A percentile compares a stretch with the other conserved stretches of the same genome.
phyloP scores from a whole-genome alignment of 2,329 filamentous ascomycete genomes.

The Pyrenophora seminiperda region DNA sequence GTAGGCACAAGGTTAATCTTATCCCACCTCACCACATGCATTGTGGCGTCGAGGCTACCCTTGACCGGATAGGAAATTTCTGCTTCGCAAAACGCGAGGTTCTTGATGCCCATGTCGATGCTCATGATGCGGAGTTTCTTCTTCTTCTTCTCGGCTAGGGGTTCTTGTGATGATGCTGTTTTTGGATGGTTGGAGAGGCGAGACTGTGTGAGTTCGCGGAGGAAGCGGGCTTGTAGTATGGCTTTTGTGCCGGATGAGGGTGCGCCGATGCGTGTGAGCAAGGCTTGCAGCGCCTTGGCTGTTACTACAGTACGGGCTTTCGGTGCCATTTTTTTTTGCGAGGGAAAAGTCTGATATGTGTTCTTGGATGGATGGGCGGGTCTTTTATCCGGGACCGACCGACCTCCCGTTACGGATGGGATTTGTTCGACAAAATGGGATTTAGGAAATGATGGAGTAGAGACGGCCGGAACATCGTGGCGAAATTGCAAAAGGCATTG shows the following conservation, averaged over 20 bases:
- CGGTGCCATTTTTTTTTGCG: conserved; percentile 17
- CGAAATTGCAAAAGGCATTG: too few species aligned
- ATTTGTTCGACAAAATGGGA: too few species aligned
- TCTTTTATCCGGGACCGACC: too few species aligned
- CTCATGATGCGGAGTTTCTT: conserved; percentile 64
- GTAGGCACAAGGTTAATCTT: conserved; percentile 35
- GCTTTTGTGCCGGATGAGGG: conserved; percentile 65
- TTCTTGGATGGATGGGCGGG: background rate
- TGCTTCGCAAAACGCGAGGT: conserved; percentile 75
- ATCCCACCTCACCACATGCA: conserved; percentile 39
- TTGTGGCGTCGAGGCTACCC: conserved; percentile 17
- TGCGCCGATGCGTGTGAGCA: conserved; percentile 67
- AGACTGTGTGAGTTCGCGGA: conserved; percentile 40
- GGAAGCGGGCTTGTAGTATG: conserved; percentile 59
- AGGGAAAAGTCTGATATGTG: background rate
- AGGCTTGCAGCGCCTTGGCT: conserved; percentile 59
- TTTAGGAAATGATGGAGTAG: too few species aligned
- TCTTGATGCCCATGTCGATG: conserved; percentile 84
- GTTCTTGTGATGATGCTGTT: too few species aligned
- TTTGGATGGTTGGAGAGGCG: conserved; percentile 6
- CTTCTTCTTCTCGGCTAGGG: too few species aligned
- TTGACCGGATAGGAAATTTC: conserved; percentile 34
- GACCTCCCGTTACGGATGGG: too few species aligned
- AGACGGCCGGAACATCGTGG: too few species aligned
- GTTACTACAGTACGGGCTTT: conserved; percentile 46